Evolutionary conservation across 768 basidiomycete species (phyloP), one percentile per base, ranked within the genome.

Genomic region (Trametes gibbosa): DNA sequence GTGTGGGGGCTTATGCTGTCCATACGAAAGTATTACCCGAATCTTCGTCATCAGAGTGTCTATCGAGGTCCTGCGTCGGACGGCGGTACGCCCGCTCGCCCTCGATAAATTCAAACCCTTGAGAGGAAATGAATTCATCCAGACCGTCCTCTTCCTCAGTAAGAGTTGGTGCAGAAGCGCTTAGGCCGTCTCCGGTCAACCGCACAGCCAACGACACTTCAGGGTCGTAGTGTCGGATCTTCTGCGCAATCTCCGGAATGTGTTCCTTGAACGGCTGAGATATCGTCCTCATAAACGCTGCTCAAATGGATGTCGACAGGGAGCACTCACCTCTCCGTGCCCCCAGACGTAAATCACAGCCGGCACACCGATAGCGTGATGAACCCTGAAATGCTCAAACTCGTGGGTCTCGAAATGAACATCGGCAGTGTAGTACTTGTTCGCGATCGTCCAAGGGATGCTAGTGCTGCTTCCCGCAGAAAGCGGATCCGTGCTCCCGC

Each of bases 21-120:
- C 24, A 27, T 23, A n/a, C 8, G 0, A 34, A 3, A 54, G 58
- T n/a, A n/a, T 13, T 42, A 71, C 68, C 68, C 35, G 67, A 54
- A 41, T 63, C 60, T 40, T 67, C 62, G 24, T 66, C 62, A 19
- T 67, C 66, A 2, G 58, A 61, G 32, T 60, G 59, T 16, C 62
- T 51, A 8, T 59, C 63, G 2, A 50, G 56, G 34, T 67, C 66
- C 27, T 59, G 61, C 25, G 63, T 65, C 0, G 66, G 61, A 13
- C 53, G 25, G 3, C 67, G 60, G 5, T 54, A 54, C 4, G 65
- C 43, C 66, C 71, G 50, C 69, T 78, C 52, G 32, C 78, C 82
- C 66, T 92, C 84, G 46, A 93, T 77, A 65, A 87, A 92, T 69
- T 93, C 92, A 61, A 93, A 92, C 7, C 89, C 86, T 67, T 81